These are phyloP conservation scores for Collybiopsis luxurians DNA, from an alignment of 768 basidiomycete species.

Conservation along the genomic window DNA sequence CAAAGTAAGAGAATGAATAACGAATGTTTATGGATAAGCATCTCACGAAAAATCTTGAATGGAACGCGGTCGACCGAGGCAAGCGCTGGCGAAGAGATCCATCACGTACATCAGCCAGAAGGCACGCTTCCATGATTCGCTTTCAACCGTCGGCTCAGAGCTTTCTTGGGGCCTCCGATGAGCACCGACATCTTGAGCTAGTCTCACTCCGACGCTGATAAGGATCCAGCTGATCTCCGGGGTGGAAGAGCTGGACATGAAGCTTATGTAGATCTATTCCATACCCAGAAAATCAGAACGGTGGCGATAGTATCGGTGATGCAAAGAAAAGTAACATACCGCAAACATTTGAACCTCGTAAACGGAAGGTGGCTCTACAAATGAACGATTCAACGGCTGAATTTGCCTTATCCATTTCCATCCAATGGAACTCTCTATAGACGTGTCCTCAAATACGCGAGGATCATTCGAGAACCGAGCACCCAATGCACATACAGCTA, in stretches of 20 bases:
- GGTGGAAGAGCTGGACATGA: constrained; percentile 31
- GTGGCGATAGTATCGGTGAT: too few species aligned
- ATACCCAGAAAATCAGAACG: background rate
- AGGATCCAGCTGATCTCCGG: constrained; percentile 43
- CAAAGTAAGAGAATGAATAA: background rate
- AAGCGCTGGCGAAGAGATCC: constrained; percentile 24
- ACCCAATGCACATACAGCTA: constrained; percentile 51
- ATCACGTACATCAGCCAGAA: constrained; percentile 38
- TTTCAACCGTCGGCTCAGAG: constrained; percentile 35
- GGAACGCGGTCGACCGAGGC: constrained; percentile 54
- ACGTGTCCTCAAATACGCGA: constrained; percentile 23
- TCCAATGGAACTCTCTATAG: background rate
- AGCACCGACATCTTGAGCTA: constrained; percentile 46
- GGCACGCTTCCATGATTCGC: constrained; percentile 59
- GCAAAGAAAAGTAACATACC: too few species aligned
- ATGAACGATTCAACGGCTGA: constrained; percentile 44
- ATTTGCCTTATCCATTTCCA: constrained; percentile 41
- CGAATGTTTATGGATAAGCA: too few species aligned
- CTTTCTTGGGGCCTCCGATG: background rate
- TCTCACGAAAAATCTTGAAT: constrained; percentile 38
- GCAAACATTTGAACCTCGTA: constrained; percentile 55
- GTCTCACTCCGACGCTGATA: constrained; percentile 44
- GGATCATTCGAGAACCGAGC: constrained; percentile 40
- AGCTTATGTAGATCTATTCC: constrained; percentile 29
- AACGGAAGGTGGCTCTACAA: constrained; percentile 47